These are phyloP conservation scores for Nothophoma quercina DNA, from an alignment of 2,329 filamentous ascomycete species.

Conservation along the genomic window DNA sequence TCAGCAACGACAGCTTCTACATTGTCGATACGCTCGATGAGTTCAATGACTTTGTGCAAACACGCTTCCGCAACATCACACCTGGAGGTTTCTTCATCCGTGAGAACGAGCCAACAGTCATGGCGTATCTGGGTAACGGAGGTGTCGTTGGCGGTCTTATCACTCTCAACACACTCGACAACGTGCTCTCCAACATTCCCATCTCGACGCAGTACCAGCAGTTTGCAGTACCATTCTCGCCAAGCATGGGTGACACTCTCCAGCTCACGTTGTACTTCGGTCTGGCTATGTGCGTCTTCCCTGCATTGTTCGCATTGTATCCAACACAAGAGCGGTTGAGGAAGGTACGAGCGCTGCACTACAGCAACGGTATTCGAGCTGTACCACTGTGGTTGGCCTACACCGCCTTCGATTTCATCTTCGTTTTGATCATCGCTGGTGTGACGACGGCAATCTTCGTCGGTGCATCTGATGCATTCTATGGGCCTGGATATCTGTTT, in stretches of 20 bases:
- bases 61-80: slow-evolving; percentile 71
- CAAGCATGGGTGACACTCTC: slow-evolving; percentile 73
- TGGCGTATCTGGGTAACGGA: slow-evolving; percentile 74
- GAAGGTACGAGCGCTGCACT: slow-evolving; percentile 84
- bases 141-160: slow-evolving; percentile 73
- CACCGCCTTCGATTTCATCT: slow-evolving; percentile 77
- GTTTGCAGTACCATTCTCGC: slow-evolving; percentile 77
- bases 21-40: slow-evolving; percentile 69
- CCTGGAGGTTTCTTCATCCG: slow-evolving; percentile 84
- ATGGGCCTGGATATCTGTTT: slow-evolving; percentile 81
- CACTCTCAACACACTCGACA: slow-evolving; percentile 88
- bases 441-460: slow-evolving; percentile 74
- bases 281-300: slow-evolving; percentile 78
- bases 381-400: slow-evolving; percentile 88
- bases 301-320: slow-evolving; percentile 88
- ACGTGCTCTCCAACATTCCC: slow-evolving; percentile 71
- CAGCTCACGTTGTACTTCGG: slow-evolving; percentile 85
- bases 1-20: slow-evolving; percentile 50
- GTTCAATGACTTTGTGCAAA: slow-evolving; percentile 71
- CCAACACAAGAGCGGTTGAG: slow-evolving; percentile 82
- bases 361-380: slow-evolving; percentile 87
- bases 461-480: slow-evolving; percentile 72
- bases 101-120: slow-evolving; percentile 65
- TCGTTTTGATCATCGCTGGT: slow-evolving; percentile 72
- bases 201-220: slow-evolving; percentile 76